Conservation (phyloP, 441 rosid species). For the Jatropha podagrica region DNA sequence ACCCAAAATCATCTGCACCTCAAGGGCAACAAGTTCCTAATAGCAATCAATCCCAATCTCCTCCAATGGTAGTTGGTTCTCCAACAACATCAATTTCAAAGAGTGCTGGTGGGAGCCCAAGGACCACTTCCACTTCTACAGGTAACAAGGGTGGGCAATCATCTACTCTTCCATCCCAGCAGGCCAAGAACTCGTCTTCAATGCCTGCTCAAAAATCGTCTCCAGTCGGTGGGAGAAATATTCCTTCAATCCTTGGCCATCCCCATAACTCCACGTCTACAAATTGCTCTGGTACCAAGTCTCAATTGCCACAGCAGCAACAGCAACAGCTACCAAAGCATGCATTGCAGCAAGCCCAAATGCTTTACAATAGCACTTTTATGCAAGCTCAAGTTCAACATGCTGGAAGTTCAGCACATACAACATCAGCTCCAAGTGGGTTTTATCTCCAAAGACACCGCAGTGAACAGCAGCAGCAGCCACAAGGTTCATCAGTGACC, state of each 20-base stretch:
- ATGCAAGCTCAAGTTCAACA: conserved; percentile 68
- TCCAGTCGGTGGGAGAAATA: conserved; percentile 59
- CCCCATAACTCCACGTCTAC: conserved; percentile 47
- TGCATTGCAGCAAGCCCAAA: conserved; percentile 56
- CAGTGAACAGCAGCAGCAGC: conserved; percentile 52
- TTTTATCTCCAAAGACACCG: conserved; percentile 69
- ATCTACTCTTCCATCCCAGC: conserved; percentile 64
- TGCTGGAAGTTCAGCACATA: conserved; percentile 35
- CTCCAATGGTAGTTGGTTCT: conserved; percentile 70
- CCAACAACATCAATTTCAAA: conserved; percentile 85
- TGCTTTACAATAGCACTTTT: conserved; percentile 49
- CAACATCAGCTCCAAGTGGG: conserved; percentile 43
- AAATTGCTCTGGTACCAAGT: conserved; percentile 48
- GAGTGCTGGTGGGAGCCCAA: conserved; percentile 88
- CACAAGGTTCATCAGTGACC: conserved; percentile 38
- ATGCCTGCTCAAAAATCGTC: conserved; percentile 52
- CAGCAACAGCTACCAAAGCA: conserved; percentile 60
- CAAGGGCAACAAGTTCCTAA: conserved; percentile 60
- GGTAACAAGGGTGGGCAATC: conserved; percentile 71
- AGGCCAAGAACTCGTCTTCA: conserved; percentile 57
- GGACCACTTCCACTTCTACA: conserved; percentile 63
- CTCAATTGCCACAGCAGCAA: conserved; percentile 41
- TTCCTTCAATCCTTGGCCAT: conserved; percentile 71
- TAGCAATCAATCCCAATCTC: conserved; percentile 58
- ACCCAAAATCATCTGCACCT: conserved; percentile 50